phyloP scores from a whole-genome alignment of 192 early-diverging fungal species.

The Coemansia sp. region DNA sequence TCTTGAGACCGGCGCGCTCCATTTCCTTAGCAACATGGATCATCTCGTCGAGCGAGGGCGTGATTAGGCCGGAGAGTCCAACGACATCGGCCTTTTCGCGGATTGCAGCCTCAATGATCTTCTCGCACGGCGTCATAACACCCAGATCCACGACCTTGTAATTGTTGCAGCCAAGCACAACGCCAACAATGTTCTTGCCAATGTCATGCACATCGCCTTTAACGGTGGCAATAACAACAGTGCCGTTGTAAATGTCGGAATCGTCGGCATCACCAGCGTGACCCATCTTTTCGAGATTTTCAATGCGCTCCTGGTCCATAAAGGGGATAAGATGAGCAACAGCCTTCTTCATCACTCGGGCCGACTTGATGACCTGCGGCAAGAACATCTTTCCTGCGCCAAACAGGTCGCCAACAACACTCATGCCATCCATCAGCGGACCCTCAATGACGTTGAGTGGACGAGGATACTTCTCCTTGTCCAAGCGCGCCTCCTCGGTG shows the following conservation, averaged over 20 bases:
- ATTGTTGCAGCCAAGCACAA: slow-evolving; percentile 97
- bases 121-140: slow-evolving; percentile 93
- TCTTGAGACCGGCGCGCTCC: slow-evolving; percentile 81
- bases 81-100: slow-evolving; percentile 89
- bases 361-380: slow-evolving; percentile 96
- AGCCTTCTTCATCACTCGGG: slow-evolving; percentile 97
- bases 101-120: slow-evolving; percentile 86
- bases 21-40: slow-evolving; percentile 93
- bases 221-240: slow-evolving; percentile 90
- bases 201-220: slow-evolving; percentile 99
- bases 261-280: slow-evolving; percentile 52
- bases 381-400: slow-evolving; percentile 97
- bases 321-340: slow-evolving; percentile 93
- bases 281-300: slow-evolving; percentile 58
- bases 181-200: slow-evolving; percentile 97
- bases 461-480: slow-evolving; percentile 74
- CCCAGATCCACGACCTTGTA: slow-evolving; percentile 93
- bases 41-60: slow-evolving; percentile 96
- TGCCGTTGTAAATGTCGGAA: slow-evolving; percentile 83
- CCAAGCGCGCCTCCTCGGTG: slow-evolving; percentile 87
- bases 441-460: slow-evolving; percentile 96
- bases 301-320: slow-evolving; percentile 89
- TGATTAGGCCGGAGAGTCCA: slow-evolving; percentile 93
- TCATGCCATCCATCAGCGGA: slow-evolving; percentile 95
- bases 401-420: slow-evolving; percentile 90